Evolutionary conservation across 495 filamentous ascomycete species (phyloP), one percentile per base, ranked within the genome.

Genomic region (Penicillium canescens): DNA sequence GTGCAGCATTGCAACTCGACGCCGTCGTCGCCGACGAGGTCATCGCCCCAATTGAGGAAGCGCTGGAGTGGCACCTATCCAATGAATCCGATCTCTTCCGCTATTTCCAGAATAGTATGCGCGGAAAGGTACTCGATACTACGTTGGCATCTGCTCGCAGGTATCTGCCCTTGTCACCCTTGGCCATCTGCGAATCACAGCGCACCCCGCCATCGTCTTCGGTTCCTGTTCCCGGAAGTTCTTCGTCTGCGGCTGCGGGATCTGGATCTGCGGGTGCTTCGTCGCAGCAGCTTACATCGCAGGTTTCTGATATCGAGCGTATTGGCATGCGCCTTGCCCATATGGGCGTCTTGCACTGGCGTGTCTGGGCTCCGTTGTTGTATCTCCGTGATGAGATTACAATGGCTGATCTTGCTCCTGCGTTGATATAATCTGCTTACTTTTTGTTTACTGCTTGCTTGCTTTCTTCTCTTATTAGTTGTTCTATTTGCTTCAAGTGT

Each of bases 261-360:
- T 10, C 66, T 18, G 57, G 58, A 23, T 50, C 62, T 1, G 51
- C 64, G 0, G 33, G 20, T 24, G 5, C 48, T 3, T 50, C 50
- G 1, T 38, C 26, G 36, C 65, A 54, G 31, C 12, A 44, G 14
- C 37, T 50, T 33, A 58, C 62, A 31, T 65, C 64, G 3, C 71
- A 70, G 16, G 63, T 75, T 38, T 77, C 71, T 23, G 81, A 82
- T 46, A 68, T 89, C 14, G 80, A 83, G 41, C 84, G 90, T 46
- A 82, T 93, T 61, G 83, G 87, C 2, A 84, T 81, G 51, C 84
- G 88, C 26, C 74, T 94, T 36, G 85, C 90, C 10, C 92, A 95
- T 59, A 81, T 96, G 38, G 83, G 85, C 8, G 78, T 91, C 16
- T 70, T 96, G 20, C 91, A 96, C 67, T 96, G 91, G 91, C 78